Conservation (phyloP, 2,329 filamentous ascomycete species). For the Epichloe bromicola region DNA sequence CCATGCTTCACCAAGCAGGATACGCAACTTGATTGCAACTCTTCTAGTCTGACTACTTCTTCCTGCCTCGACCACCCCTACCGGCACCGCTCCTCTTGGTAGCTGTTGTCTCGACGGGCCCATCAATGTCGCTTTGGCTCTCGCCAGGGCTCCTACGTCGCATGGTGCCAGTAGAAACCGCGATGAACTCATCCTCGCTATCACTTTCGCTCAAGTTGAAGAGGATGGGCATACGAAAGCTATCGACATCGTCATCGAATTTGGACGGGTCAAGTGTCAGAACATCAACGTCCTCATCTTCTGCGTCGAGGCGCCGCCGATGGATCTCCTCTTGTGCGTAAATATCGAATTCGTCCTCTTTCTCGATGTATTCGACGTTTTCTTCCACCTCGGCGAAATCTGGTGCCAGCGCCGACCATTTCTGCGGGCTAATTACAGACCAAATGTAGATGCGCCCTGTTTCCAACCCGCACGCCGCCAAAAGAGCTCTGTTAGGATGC, state of each 20-base stretch:
- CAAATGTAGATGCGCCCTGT: slow-evolving; percentile 90
- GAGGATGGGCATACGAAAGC: slow-evolving; percentile 89
- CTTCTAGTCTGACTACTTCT: slow-evolving; percentile 16
- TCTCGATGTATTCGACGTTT: slow-evolving; percentile 92
- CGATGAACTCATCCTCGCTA: slow-evolving; percentile 77
- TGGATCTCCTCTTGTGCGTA: slow-evolving; percentile 91
- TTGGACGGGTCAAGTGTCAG: slow-evolving; percentile 60
- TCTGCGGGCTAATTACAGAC: slow-evolving; percentile 88
- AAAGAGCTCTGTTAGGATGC: slow-evolving; percentile 78
- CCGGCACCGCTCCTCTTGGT: slow-evolving; percentile 25
- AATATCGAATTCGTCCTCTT: slow-evolving; percentile 96
- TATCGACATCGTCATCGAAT: slow-evolving; percentile 43
- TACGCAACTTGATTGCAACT: neutral
- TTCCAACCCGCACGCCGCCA: slow-evolving; percentile 86
- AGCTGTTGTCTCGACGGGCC: slow-evolving; percentile 31
- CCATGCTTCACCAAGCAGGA: neutral
- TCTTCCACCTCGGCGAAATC: slow-evolving; percentile 97
- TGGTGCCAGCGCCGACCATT: slow-evolving; percentile 92
- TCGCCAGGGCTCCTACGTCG: slow-evolving; percentile 72
- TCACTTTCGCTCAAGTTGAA: slow-evolving; percentile 88
- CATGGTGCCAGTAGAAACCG: slow-evolving; percentile 66
- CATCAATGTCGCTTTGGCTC: slow-evolving; percentile 46
- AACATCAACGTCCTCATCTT: slow-evolving; percentile 90
- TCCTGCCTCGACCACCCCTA: slow-evolving; percentile 29
- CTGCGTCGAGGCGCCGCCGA: slow-evolving; percentile 75